phyloP scores from a whole-genome alignment of 1,284 basidiomycete species.

The Sphagnurus paluster region DNA sequence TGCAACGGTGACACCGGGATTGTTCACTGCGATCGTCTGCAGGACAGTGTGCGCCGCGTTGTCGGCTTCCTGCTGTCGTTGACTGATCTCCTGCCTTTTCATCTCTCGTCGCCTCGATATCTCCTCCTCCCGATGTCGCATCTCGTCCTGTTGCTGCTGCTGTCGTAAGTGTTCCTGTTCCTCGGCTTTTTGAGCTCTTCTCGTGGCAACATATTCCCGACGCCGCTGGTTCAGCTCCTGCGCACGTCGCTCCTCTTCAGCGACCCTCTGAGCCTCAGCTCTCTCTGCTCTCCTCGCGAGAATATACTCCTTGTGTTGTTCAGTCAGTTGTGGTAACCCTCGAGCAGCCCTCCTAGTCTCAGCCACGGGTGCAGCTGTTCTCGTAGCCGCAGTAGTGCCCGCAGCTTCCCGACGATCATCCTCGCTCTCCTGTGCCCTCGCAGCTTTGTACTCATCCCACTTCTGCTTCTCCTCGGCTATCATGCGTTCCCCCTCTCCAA shows the following conservation, averaged over 20 bases:
- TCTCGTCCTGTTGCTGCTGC: conserved; percentile 36
- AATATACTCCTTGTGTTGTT: no score
- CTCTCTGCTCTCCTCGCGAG: no score
- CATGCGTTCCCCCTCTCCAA: background rate
- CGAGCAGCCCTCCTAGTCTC: conserved; percentile 18
- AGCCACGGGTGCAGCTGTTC: conserved; percentile 14
- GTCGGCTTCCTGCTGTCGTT: conserved; percentile 39
- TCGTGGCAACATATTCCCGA: no score
- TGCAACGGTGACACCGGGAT: conserved; percentile 11
- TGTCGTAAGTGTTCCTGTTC: conserved; percentile 18
- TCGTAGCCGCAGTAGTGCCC: conserved; percentile 5
- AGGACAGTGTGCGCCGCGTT: conserved; percentile 32
- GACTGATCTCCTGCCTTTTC: conserved; percentile 32
- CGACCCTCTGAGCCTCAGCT: no score
- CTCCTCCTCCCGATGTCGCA: conserved; percentile 37
- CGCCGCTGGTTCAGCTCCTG: no score
- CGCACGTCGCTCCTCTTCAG: no score
- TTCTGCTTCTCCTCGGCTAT: conserved; percentile 2
- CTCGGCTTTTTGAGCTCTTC: no score
- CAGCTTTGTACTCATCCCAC: background rate
- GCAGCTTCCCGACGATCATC: conserved; percentile 2
- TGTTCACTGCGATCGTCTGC: conserved; percentile 25
- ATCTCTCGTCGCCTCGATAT: conserved; percentile 33
- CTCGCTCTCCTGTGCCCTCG: conserved; percentile 8
- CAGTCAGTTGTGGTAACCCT: no score